Conservation (phyloP, 2,329 filamentous ascomycete genomes). For the Nannizziopsis barbatae region DNA sequence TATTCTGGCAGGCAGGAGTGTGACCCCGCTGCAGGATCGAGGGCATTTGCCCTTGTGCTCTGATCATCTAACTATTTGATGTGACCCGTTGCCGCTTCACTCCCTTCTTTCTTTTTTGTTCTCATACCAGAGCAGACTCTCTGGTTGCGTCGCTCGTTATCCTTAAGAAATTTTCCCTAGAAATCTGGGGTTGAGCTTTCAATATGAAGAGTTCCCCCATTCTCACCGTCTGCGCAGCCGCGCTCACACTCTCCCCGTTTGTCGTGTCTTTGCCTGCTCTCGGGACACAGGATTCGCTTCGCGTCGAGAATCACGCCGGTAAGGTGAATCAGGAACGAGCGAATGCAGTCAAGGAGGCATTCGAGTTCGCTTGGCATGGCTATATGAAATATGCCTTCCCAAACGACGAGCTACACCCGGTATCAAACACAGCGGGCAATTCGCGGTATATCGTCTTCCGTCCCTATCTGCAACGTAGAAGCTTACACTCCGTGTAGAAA, state of each 20-base stretch:
- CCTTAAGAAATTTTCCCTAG: not conserved
- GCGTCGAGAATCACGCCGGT: not conserved
- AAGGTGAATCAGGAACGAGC: conserved; percentile 32
- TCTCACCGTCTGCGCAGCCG: conserved; percentile 3
- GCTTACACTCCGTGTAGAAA: conserved; percentile 45
- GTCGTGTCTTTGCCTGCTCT: conserved; percentile 9
- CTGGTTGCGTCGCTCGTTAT: not conserved
- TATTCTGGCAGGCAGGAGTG: no score
- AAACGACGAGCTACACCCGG: conserved; percentile 61
- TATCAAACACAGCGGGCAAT: conserved; percentile 54
- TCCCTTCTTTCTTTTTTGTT: no score
- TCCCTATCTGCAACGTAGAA: not conserved
- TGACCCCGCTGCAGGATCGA: no score
- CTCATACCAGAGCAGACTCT: not conserved
- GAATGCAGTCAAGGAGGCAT: conserved; percentile 55
- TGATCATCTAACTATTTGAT: no score
- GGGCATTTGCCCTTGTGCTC: no score
- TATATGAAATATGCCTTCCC: conserved; percentile 66
- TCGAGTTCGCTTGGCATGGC: conserved; percentile 59
- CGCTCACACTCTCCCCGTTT: conserved; percentile 7
- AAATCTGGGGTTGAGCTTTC: not conserved
- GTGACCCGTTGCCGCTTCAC: no score
- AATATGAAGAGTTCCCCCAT: conserved; percentile 4
- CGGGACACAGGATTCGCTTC: not conserved
- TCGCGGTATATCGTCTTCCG: conserved; percentile 50